Percentiles rank a stretch among this genome's conserved stretches.
These are phyloP conservation scores for Dimargaris verticillata DNA, from an alignment of 192 early-diverging fungal genomes.

Conservation along the genomic window DNA sequence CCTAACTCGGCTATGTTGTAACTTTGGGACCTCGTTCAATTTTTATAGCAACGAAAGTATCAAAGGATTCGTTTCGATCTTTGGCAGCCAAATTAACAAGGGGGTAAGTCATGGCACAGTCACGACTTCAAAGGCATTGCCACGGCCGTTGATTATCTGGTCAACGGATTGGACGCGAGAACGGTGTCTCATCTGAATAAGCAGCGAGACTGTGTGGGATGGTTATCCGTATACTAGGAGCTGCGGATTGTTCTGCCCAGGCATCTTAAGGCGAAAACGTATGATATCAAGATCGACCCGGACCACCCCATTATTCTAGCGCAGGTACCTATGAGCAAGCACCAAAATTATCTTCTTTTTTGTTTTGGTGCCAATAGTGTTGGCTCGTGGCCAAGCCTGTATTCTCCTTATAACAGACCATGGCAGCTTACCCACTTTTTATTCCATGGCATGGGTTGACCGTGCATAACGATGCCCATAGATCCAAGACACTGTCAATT, in stretches of 20 bases:
- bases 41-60: neutral
- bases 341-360: neutral
- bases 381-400: no score
- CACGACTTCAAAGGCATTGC: no score
- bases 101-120: no score
- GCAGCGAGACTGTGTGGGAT: no score
- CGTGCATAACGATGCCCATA: no score
- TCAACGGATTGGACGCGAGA: no score
- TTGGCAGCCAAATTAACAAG: constrained; percentile 8
- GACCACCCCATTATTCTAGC: neutral
- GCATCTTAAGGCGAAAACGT: neutral
- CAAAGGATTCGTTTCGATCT: constrained; percentile 11
- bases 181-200: no score
- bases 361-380: neutral
- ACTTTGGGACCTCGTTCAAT: neutral
- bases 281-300: neutral
- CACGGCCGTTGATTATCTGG: no score
- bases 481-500: constrained; percentile 1
- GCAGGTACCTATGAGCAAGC: neutral
- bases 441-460: neutral
- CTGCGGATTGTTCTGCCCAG: neutral
- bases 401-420: no score
- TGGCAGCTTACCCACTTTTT: no score
- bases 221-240: neutral
- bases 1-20: neutral